Percentiles rank a stretch among this genome's conserved stretches.
These are phyloP conservation scores for Ramalina intermedia DNA, from an alignment of 495 filamentous ascomycete species.

Conservation along the genomic window DNA sequence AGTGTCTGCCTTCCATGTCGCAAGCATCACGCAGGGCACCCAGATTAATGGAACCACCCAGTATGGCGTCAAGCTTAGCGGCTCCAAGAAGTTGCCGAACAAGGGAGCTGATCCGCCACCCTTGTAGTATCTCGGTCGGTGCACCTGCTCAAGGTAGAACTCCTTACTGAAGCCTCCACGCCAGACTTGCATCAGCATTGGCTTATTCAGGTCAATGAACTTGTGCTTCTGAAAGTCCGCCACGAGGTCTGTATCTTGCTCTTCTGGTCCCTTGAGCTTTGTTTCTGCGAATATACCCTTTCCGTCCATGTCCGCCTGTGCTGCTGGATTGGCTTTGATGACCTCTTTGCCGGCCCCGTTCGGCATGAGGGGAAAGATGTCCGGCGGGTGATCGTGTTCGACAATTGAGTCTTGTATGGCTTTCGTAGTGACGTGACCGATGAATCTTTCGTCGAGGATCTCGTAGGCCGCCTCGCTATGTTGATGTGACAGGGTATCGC, in stretches of 20 bases:
- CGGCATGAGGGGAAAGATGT: slow-evolving; percentile 32
- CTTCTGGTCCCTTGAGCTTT: slow-evolving; percentile 73
- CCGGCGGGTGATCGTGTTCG: slow-evolving; percentile 28
- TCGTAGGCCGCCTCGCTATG: slow-evolving; percentile 91
- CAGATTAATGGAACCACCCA: slow-evolving; percentile 75
- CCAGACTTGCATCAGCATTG: slow-evolving; percentile 84
- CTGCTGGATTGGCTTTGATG: slow-evolving; percentile 20
- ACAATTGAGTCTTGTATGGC: slow-evolving; percentile 30
- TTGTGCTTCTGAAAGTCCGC: slow-evolving; percentile 74
- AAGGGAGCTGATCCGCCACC: slow-evolving; percentile 83
- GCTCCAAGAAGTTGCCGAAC: slow-evolving; percentile 97
- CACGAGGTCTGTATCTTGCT: slow-evolving; percentile 65
- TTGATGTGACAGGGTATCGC: slow-evolving; percentile 65
- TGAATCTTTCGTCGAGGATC: slow-evolving; percentile 66
- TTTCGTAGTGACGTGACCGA: slow-evolving; percentile 56
- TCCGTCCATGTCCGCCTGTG: slow-evolving; percentile 16
- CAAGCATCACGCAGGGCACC: slow-evolving; percentile 70
- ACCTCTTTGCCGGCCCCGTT: slow-evolving; percentile 25
- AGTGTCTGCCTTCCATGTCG: slow-evolving; percentile 47
- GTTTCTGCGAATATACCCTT: slow-evolving; percentile 52
- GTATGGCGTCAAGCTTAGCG: slow-evolving; percentile 85
- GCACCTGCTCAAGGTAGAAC: slow-evolving; percentile 93
- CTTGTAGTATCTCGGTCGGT: slow-evolving; percentile 87
- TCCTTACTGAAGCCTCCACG: slow-evolving; percentile 72
- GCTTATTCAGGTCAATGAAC: slow-evolving; percentile 80